Conservation (phyloP, 2,329 filamentous ascomycete species). For the Colletotrichum tropicicola region DNA sequence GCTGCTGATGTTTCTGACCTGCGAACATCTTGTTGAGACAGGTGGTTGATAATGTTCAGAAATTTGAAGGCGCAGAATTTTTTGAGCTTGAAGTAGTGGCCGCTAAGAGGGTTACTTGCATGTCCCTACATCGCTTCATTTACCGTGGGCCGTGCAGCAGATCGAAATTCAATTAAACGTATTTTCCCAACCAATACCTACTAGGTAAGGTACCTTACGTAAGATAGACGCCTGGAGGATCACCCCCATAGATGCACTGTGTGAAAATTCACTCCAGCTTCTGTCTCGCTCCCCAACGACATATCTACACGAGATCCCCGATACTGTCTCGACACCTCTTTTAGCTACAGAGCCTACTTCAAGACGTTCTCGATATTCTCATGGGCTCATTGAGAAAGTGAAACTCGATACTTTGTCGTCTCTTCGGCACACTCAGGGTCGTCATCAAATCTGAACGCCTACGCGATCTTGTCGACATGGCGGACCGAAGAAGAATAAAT, state of each 20-base stretch:
- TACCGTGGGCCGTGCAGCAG: no score
- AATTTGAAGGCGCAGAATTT: constrained; percentile 11
- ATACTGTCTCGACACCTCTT: no score
- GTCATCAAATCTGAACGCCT: not conserved
- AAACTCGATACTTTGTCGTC: no score
- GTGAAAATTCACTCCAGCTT: constrained; percentile 4
- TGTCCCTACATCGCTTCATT: not conserved
- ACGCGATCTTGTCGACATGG: constrained; percentile 56
- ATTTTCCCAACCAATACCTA: no score
- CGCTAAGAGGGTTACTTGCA: constrained; percentile 9
- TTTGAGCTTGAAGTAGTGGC: constrained; percentile 31
- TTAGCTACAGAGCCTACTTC: no score
- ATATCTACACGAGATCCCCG: no score
- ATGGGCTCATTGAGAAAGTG: not conserved
- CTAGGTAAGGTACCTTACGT: no score
- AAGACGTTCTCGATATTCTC: not conserved
- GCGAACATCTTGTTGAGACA: no score
- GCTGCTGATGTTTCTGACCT: no score
- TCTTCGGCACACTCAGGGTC: not conserved
- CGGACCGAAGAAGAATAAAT: constrained; percentile 90
- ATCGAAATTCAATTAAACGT: no score
- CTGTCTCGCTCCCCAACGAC: no score
- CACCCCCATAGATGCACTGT: not conserved
- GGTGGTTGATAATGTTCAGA: not conserved
- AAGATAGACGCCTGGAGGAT: no score